Percentiles rank a stretch among this genome's conserved stretches.
Conservation (phyloP, 352 stramenopile genomes). For the Globisporangium cystogenes region DNA sequence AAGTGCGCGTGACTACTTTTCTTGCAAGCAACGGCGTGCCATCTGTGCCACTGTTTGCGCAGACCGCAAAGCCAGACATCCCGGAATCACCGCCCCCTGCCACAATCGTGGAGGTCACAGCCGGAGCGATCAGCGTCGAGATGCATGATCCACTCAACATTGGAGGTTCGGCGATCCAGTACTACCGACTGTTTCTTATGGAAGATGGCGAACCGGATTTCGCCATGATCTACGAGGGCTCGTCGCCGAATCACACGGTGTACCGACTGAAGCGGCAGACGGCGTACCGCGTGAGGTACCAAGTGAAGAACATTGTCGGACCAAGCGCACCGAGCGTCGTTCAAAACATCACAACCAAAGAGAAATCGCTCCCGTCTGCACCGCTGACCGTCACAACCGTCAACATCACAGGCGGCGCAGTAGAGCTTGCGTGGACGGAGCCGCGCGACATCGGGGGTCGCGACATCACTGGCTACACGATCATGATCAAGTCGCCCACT, state of each 20-base stretch:
- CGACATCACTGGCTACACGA: constrained; percentile 35
- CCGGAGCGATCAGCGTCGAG: constrained; percentile 42
- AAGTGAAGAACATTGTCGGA: constrained; percentile 40
- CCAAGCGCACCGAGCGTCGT: constrained; percentile 27
- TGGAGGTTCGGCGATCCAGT: constrained; percentile 33
- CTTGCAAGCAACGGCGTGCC: constrained; percentile 24
- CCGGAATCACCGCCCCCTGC: constrained; percentile 31
- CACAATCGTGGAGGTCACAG: constrained; percentile 25
- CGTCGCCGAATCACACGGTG: constrained; percentile 14
- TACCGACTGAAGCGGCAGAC: constrained; percentile 29
- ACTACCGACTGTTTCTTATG: constrained; percentile 34
- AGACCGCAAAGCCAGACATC: constrained; percentile 31
- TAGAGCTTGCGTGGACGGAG: constrained; percentile 38
- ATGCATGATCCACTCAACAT: constrained; percentile 49
- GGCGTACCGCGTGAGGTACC: constrained; percentile 41
- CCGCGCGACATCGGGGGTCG: constrained; percentile 47
- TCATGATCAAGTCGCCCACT: constrained; percentile 22
- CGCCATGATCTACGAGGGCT: constrained; percentile 21
- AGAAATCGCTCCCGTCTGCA: constrained; percentile 33
- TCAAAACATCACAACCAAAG: constrained; percentile 22
- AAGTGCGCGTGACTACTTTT: constrained; percentile 25
- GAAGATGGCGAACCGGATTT: constrained; percentile 19
- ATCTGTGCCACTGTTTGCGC: constrained; percentile 16
- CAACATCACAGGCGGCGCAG: constrained; percentile 32
- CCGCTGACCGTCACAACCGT: constrained; percentile 23